Evolutionary conservation across 225 moss, liverwort and hornwort genomes (phyloP).

Genomic region (Bryoerythrophyllum caledonicum): DNA sequence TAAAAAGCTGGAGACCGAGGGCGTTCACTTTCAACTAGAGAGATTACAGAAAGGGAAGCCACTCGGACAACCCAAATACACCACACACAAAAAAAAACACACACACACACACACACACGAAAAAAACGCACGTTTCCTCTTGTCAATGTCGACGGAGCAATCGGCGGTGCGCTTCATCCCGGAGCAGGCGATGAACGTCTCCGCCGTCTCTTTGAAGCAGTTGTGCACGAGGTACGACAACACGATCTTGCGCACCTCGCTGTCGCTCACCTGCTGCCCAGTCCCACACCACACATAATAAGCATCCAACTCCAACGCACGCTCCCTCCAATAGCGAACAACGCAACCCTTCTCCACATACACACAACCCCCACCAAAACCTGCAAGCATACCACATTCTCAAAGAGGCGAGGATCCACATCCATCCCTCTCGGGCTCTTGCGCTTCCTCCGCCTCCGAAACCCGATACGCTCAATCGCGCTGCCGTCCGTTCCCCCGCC

Average conservation of each 20-base stretch:
- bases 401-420: slow-evolving; percentile 59
- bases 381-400: slow-evolving; percentile 45
- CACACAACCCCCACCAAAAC: not conserved
- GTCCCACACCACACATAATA: slow-evolving; percentile 22
- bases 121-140: slow-evolving; percentile 77
- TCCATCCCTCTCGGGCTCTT: slow-evolving; percentile 56
- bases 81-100: not conserved
- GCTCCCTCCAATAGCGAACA: too few species aligned
- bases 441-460: slow-evolving; percentile 34
- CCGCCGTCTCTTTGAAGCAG: slow-evolving; percentile 96
- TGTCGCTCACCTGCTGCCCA: slow-evolving; percentile 82
- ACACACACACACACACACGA: too few species aligned
- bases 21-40: too few species aligned
- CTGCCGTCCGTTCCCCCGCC: slow-evolving; percentile 15
- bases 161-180: slow-evolving; percentile 81
- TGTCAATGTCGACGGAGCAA: slow-evolving; percentile 90
- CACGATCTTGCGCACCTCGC: slow-evolving; percentile 86
- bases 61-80: not conserved
- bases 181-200: slow-evolving; percentile 86
- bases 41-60: too few species aligned
- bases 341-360: not conserved
- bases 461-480: slow-evolving; percentile 33
- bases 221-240: slow-evolving; percentile 92
- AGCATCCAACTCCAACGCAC: not conserved
- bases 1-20: too few species aligned